Conservation (phyloP, 768 basidiomycete genomes). For the Naganishia randhawae region DNA sequence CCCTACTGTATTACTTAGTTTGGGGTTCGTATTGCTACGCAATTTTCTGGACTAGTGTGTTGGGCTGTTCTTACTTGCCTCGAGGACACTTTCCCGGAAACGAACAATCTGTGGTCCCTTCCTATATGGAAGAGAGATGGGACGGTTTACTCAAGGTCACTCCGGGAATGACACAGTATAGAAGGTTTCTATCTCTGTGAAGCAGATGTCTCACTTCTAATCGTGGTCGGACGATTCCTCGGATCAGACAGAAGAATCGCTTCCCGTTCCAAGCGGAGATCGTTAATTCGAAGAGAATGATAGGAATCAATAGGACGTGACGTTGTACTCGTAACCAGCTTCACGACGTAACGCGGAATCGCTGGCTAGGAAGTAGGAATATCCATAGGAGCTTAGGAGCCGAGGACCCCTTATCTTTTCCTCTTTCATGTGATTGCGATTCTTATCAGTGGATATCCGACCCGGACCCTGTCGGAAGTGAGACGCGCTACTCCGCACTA, state of each 20-base stretch:
- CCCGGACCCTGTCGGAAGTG: neutral
- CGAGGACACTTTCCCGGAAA: no score
- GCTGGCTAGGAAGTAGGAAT: no score
- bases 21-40: no score
- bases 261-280: constrained; percentile 16
- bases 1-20: no score
- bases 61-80: neutral
- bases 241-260: neutral
- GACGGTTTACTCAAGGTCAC: no score
- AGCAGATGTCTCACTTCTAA: constrained; percentile 14
- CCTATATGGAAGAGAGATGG: neutral
- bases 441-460: constrained; percentile 2
- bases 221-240: constrained; percentile 2
- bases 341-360: no score
- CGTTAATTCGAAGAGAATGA: constrained; percentile 10
- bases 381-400: no score
- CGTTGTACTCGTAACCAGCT: no score
- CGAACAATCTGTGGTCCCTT: no score
- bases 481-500: neutral
- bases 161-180: no score
- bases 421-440: constrained; percentile 3
- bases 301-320: no score
- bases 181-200: constrained; percentile 11
- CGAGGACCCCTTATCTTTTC: constrained; percentile 10
- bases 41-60: neutral